These are phyloP conservation scores for Pisolithus orientalis DNA, from an alignment of 768 basidiomycete species.

Conservation along the genomic window DNA sequence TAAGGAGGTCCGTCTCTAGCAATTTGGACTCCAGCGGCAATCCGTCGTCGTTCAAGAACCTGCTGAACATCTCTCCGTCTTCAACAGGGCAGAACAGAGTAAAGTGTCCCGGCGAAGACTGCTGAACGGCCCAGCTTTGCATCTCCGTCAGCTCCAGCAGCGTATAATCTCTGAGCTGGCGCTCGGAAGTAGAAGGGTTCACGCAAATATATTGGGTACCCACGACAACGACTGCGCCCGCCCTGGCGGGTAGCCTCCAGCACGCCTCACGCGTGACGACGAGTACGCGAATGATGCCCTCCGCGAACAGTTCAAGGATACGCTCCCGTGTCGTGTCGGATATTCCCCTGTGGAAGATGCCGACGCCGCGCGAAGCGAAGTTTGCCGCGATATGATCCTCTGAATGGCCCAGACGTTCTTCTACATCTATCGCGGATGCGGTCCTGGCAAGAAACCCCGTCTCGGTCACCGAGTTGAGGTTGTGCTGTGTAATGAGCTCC, in stretches of 20 bases:
- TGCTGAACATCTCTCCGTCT: slow-evolving; percentile 70
- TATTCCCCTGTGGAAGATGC: slow-evolving; percentile 77
- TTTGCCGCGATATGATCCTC: slow-evolving; percentile 61
- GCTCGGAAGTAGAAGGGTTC: slow-evolving; percentile 42
- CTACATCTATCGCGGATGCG: slow-evolving; percentile 47
- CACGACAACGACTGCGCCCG: slow-evolving; percentile 80
- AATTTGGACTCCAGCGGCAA: slow-evolving; percentile 84
- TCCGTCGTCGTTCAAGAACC: slow-evolving; percentile 78
- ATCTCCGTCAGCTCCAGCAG: slow-evolving; percentile 82
- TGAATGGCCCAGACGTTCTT: slow-evolving; percentile 51
- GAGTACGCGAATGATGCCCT: slow-evolving; percentile 74
- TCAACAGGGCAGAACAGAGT: slow-evolving; percentile 88
- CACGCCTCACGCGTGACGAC: slow-evolving; percentile 78
- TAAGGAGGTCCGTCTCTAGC: slow-evolving; percentile 43
- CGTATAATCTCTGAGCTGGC: slow-evolving; percentile 74
- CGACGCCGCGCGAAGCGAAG: slow-evolving; percentile 79
- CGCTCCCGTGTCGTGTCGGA: slow-evolving; percentile 59
- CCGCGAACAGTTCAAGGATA: slow-evolving; percentile 74
- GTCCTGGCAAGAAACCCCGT: slow-evolving; percentile 59
- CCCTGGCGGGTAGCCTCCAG: slow-evolving; percentile 85
- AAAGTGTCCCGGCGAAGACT: slow-evolving; percentile 58
- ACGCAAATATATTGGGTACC: slow-evolving; percentile 79
- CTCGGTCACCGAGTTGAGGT: slow-evolving; percentile 63
- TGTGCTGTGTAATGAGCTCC: slow-evolving; percentile 85
- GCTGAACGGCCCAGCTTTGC: slow-evolving; percentile 81